Evolutionary conservation across 495 filamentous ascomycete genomes (phyloP), one percentile per base, ranked within the genome.

Genomic region (Hypomontagnella monticulosa): DNA sequence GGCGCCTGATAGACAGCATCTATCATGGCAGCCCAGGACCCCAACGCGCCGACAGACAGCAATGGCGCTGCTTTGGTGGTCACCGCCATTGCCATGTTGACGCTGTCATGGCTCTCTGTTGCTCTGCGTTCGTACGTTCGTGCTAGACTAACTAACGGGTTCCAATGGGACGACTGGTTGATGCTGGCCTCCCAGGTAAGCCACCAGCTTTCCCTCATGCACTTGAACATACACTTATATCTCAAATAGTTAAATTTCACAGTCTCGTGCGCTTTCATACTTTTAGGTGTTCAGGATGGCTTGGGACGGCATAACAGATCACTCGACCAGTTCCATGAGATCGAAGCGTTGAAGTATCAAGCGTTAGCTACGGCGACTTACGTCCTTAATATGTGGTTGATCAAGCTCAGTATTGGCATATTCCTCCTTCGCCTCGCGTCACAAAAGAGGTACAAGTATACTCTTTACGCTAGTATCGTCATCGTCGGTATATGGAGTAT

Each of bases 321-420:
- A 18, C 70, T 79, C 12, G 64, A 72, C 23, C 64, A 73, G 34
- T 41, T 51, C n/a, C 27, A 73, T 30, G 67, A 78, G 70, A 75
- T 78, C 7, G 40, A 75, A 37, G 75, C 75, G 14, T 55, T 63
- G 33, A 63, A 75, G 72, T 79, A 72, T 56, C 78, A 80, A 69
- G 73, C 74, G 0, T 55, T 80, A 1, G 73, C 76, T 4, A 77
- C 75, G 5, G 72, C 73, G 3, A 66, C 76, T 4, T 80, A 80
- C 34, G 57, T 80, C 16, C 52, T 62, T 6, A 74, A 76, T 60
- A 80, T 80, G 78, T 77, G 75, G 75, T 71, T 78, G 67, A 79
- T 80, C 69, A 80, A 80, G 64, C 63, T 80, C 11, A 77, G 74
- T 62, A 78, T 80, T 43, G 78, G 72, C n/a, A 63, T 77, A 16